Evolutionary conservation across 345 rosid genomes (phyloP).

Genomic region (Eucalyptus pauciflora): DNA sequence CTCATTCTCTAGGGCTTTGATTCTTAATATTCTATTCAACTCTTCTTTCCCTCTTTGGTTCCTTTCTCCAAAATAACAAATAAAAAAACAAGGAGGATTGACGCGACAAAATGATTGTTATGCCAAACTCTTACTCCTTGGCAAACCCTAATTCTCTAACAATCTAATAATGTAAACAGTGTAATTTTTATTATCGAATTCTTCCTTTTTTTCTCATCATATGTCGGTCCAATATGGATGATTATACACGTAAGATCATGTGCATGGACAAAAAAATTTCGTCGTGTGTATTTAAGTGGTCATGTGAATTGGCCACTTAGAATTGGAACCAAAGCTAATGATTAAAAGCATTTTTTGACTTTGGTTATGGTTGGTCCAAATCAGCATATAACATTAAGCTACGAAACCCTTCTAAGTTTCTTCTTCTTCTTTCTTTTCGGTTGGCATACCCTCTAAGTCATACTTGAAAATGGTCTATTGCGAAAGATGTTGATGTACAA

Average conservation of each 20-base stretch:
- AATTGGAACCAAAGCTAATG: background rate
- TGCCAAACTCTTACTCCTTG: background rate
- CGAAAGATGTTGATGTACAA: background rate
- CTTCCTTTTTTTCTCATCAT: background rate
- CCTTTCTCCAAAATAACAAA: background rate
- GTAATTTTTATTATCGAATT: background rate
- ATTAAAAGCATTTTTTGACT: background rate
- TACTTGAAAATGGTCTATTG: background rate
- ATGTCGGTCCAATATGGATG: background rate
- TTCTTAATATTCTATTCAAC: background rate
- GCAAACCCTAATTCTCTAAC: background rate
- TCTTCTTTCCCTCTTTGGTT: background rate
- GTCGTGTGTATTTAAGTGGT: background rate
- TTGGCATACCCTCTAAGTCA: background rate
- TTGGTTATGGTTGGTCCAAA: background rate
- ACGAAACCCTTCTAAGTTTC: background rate
- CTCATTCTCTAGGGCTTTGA: background rate
- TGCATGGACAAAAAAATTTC: background rate
- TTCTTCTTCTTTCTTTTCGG: background rate
- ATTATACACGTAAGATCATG: background rate
- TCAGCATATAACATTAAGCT: background rate
- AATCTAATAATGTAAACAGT: background rate
- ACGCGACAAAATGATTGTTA: background rate
- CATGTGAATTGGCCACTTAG: background rate
- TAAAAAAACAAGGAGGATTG: background rate